phyloP scores from a whole-genome alignment of 768 basidiomycete genomes.

The Sistotremastrum niveocremeum region DNA sequence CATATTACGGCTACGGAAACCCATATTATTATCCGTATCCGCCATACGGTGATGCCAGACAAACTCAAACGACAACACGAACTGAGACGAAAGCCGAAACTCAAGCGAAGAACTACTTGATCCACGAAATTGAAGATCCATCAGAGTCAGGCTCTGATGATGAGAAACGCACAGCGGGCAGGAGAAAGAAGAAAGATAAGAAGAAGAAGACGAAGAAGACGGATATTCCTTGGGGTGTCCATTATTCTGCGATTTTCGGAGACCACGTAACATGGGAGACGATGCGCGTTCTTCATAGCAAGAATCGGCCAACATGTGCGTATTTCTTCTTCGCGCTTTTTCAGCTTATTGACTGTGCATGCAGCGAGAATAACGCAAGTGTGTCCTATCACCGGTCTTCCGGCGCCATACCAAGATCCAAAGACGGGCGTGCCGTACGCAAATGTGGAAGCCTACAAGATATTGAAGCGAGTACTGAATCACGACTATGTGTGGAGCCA shows the following conservation, averaged over 20 bases:
- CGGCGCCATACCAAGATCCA: slow-evolving; percentile 72
- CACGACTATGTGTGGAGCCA: slow-evolving; percentile 61
- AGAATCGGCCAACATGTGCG: slow-evolving; percentile 52
- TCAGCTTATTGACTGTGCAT: not conserved
- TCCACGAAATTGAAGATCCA: slow-evolving; percentile 36
- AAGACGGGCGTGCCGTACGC: slow-evolving; percentile 70
- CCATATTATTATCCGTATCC: slow-evolving; percentile 4
- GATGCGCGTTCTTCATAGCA: slow-evolving; percentile 47
- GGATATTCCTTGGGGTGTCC: no score
- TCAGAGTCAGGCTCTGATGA: slow-evolving; percentile 24
- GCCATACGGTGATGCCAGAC: slow-evolving; percentile 14
- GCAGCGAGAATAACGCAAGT: slow-evolving; percentile 49
- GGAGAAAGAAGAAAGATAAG: slow-evolving; percentile 25
- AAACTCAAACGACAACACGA: slow-evolving; percentile 7
- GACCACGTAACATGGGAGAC: slow-evolving; percentile 73
- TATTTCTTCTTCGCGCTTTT: not conserved
- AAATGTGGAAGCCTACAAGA: slow-evolving; percentile 47
- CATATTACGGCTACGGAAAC: not conserved
- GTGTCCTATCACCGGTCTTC: slow-evolving; percentile 70
- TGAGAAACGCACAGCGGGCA: slow-evolving; percentile 18
- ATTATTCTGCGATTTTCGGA: slow-evolving; percentile 56
- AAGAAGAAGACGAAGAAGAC: slow-evolving; percentile 59
- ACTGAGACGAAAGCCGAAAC: slow-evolving; percentile 29
- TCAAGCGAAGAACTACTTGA: slow-evolving; percentile 53
- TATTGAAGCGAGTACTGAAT: slow-evolving; percentile 43